These are phyloP conservation scores for Apiospora arundinis DNA, from an alignment of 2,329 filamentous ascomycete genomes.

Conservation along the genomic window DNA sequence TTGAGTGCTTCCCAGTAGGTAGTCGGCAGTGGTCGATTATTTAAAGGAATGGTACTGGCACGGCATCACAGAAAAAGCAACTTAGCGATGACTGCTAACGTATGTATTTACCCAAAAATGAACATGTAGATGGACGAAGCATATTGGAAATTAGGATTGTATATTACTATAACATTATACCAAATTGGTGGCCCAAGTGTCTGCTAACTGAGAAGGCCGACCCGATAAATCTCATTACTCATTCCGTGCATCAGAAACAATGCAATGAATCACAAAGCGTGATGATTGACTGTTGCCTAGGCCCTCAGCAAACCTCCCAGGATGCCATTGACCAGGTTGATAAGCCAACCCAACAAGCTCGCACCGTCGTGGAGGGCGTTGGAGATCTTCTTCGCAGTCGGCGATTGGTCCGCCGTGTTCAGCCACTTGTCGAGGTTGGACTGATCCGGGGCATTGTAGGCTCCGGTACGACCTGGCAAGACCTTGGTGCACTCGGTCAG, in stretches of 20 bases:
- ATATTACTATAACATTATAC: not conserved
- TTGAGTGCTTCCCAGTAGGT: conserved; percentile 27
- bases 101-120: too few relatives aligned
- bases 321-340: not conserved
- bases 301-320: not conserved
- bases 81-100: not conserved
- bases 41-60: too few relatives aligned
- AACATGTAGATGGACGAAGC: not conserved
- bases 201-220: not conserved
- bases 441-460: conserved; percentile 34
- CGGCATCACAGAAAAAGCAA: too few relatives aligned
- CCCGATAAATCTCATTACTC: not conserved
- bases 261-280: not conserved
- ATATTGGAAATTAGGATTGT: not conserved
- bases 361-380: conserved; percentile 31
- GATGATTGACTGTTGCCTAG: not conserved
- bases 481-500: conserved; percentile 62
- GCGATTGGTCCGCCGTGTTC: conserved; percentile 27
- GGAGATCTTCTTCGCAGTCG: conserved; percentile 29
- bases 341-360: conserved; percentile 14
- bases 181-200: not conserved
- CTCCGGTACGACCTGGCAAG: conserved; percentile 37
- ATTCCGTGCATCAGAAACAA: not conserved
- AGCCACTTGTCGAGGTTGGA: conserved; percentile 31
- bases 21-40: too few relatives aligned